phyloP scores from a whole-genome alignment of 331 rosid species.

The Malus hybrid region DNA sequence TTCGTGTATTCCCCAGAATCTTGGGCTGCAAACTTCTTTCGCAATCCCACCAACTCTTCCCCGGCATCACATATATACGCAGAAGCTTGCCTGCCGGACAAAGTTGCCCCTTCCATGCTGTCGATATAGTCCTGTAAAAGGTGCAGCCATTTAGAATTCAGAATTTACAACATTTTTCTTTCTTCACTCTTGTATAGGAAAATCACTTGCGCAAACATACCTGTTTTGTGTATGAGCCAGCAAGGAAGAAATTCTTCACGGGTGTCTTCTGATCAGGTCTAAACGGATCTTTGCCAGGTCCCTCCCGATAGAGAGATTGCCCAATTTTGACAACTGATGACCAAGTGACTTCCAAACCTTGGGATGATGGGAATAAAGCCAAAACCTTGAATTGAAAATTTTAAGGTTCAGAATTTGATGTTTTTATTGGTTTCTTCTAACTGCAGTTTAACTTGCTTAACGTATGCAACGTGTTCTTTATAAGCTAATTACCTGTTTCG shows the following conservation, averaged over 20 bases:
- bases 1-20: slow-evolving; percentile 25
- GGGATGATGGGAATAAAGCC: slow-evolving; percentile 80
- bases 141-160: neutral
- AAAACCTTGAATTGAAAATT: slow-evolving; percentile 40
- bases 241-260: slow-evolving; percentile 78
- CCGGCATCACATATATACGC: slow-evolving; percentile 79
- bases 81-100: slow-evolving; percentile 88
- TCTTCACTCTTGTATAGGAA: neutral
- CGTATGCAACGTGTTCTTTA: neutral
- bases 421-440: neutral
- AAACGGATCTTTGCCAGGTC: slow-evolving; percentile 92
- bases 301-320: slow-evolving; percentile 92
- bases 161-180: neutral
- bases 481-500: slow-evolving; percentile 59
- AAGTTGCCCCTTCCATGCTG: slow-evolving; percentile 99
- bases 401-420: neutral
- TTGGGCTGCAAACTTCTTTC: slow-evolving; percentile 43
- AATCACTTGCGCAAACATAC: slow-evolving; percentile 13
- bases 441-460: neutral
- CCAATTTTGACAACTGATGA: slow-evolving; percentile 94
- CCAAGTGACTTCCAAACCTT: slow-evolving; percentile 94
- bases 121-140: slow-evolving; percentile 88
- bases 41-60: slow-evolving; percentile 63
- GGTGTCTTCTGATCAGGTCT: slow-evolving; percentile 98
- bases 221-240: slow-evolving; percentile 95